These are phyloP conservation scores for Penicillium sumatraense DNA, from an alignment of 2,329 filamentous ascomycete species.

Conservation along the genomic window DNA sequence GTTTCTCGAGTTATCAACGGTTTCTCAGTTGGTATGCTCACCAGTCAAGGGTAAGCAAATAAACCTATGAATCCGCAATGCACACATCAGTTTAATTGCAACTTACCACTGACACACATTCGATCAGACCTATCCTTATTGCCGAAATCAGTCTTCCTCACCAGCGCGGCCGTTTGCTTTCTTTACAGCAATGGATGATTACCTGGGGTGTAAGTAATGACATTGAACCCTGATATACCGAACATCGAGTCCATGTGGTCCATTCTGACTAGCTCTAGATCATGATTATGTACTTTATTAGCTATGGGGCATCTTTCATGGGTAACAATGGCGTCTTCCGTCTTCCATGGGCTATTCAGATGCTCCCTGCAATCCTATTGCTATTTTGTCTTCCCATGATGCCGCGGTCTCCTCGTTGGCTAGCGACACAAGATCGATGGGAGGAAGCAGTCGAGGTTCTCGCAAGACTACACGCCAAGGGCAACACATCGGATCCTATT, in stretches of 20 bases:
- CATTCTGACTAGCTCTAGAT: conserved; percentile 8
- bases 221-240: background rate
- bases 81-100: background rate
- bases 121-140: conserved; percentile 20
- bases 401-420: conserved; percentile 67
- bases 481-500: conserved; percentile 33
- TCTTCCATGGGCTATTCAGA: conserved; percentile 68
- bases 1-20: conserved; percentile 70
- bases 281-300: conserved; percentile 37
- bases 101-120: background rate
- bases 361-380: conserved; percentile 59
- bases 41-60: conserved; percentile 59
- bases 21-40: conserved; percentile 71
- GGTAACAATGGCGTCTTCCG: conserved; percentile 50
- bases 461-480: conserved; percentile 62
- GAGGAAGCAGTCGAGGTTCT: conserved; percentile 63
- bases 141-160: conserved; percentile 23
- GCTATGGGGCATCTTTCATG: conserved; percentile 17
- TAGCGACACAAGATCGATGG: conserved; percentile 68
- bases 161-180: conserved; percentile 51
- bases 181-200: conserved; percentile 72
- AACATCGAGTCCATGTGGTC: background rate
- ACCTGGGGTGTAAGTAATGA: conserved; percentile 67
- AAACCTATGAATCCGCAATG: background rate
- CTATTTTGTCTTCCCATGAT: conserved; percentile 62